Evolutionary conservation across 2,329 filamentous ascomycete species (phyloP), one percentile per base, ranked within the genome.

Genomic region (Nemania sp.): DNA sequence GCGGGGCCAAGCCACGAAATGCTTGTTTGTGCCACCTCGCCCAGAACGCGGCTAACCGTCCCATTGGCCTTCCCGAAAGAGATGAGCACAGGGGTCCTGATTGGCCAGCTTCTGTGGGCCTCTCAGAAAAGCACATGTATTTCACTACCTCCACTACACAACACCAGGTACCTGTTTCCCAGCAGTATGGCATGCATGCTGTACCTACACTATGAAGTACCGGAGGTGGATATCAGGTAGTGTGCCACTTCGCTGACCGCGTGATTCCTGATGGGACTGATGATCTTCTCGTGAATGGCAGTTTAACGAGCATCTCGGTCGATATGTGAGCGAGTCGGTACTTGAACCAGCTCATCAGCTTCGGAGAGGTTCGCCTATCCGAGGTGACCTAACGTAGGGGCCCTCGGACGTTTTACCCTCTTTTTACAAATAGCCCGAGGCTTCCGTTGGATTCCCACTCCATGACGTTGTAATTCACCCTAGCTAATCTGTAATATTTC

Each of bases 21-120:
- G 60, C 60, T 62, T 62, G 51, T 62, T 62, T 62, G 51, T 59
- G 18, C 51, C 40, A 47, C 34, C 18, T 20, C 56, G 43, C 4
- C 35, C 35, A 12, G 4, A 13, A 39, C 32, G 12, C 12, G n/a
- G 47, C 34, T 21, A 9, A 17, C n/a, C 20, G 37, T 52, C 46
- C 32, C 32, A 51, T 54, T 54, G 54, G 54, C 50, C 46, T 59
- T 59, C 55, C 55, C 18, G 54, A 62, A 55, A 12, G 20, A 43
- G 56, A 13, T 17, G 34, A 29, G 29, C 32, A 18, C 40, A 42
- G 43, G 60, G 47, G 40, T n/a, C 9, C 13, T 55, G 40, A 62
- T 59, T 59, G 51, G 60, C 29, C 42, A 43, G 37, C 2, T 4
- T 29, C 3, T 29, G 25, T 29, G 25, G 25, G 7, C 25, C 25